Evolutionary conservation across 2,329 filamentous ascomycete species (phyloP).

Genomic region (Botrytis porri): DNA sequence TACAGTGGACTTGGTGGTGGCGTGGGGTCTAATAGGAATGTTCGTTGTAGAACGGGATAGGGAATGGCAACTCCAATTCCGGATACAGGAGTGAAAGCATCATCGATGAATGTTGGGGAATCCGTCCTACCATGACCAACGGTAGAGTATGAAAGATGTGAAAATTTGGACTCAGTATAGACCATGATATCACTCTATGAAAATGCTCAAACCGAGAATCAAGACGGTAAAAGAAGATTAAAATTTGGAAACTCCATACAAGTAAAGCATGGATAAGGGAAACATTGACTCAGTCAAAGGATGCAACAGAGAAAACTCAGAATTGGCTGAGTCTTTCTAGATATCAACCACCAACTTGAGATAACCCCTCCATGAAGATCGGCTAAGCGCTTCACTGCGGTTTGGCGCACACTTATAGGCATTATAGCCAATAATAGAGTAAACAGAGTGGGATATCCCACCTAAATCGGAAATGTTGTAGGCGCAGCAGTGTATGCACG

Average conservation of each 20-base stretch:
- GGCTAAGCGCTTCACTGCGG: slow-evolving; percentile 11
- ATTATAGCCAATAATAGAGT: slow-evolving; percentile 15
- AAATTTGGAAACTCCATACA: neutral
- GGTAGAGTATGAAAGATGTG: slow-evolving; percentile 10
- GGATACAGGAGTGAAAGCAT: slow-evolving; percentile 6
- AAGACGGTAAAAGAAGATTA: neutral
- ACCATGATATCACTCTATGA: slow-evolving; percentile 10
- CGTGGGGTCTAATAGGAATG: slow-evolving; percentile 13
- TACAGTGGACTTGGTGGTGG: slow-evolving; percentile 10
- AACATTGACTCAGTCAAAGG: neutral
- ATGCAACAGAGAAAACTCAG: neutral
- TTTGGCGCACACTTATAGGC: neutral
- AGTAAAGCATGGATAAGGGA: neutral
- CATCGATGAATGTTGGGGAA: slow-evolving; percentile 9
- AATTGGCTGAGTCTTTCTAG: slow-evolving; percentile 8
- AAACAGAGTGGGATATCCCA: neutral
- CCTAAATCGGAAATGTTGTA: neutral
- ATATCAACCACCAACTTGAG: slow-evolving; percentile 4
- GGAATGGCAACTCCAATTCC: slow-evolving; percentile 9
- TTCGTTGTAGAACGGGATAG: slow-evolving; percentile 1
- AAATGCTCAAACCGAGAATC: neutral
- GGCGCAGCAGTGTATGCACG: slow-evolving; percentile 13
- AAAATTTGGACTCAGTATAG: slow-evolving; percentile 1
- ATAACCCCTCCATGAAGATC: slow-evolving; percentile 10
- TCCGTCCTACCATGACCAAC: slow-evolving; percentile 1